Evolutionary conservation across 306 rosid genomes (phyloP), one percentile per base, ranked within the genome.

Genomic region (Trichosanthes truncata): DNA sequence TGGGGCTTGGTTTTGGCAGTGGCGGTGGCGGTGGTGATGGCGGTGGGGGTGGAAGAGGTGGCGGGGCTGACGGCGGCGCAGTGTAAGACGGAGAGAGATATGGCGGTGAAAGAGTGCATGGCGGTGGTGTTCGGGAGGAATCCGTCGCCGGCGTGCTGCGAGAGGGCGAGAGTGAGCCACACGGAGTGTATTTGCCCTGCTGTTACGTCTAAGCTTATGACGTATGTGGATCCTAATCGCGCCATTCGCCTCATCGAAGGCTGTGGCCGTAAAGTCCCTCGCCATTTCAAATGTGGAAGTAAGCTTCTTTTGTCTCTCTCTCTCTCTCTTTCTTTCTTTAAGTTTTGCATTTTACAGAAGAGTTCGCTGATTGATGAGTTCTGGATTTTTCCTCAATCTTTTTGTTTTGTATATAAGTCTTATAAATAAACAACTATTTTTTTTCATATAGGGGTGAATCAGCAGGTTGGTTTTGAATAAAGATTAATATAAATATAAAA

Each of bases 231-330:
- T 13, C 20, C 79, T 57, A 69, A 40, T 18, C 86, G 86, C 49
- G 68, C 48, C 23, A 57, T 78, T 31, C 53, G 46, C 15, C 84
- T 65, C 11, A 74, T 81, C 11, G 26, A 81, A 79, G 66, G 78
- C 2, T 84, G 87, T 9, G 84, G 84, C 51, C 74, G 83, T 45
- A 59, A 43, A 5, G 81, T 81, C 26, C 81, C 83, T 55, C 79
- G 77, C 60, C 82, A 76, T 68, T 83, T 65, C 83, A 80, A 75
- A 71, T 79, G 86, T 53, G 83, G 81, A 21, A 80, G 86, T 79
- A 48, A 80, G 66, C 13, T 9, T 29, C 5, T 4, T n/a, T n/a
- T n/a, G n/a, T 4, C 35, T 69, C 56, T 45, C 76, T 38, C 26
- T 11, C 17, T n/a, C 1, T 4, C 0, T 41, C 29, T 57, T 7